phyloP scores from a whole-genome alignment of 2,329 filamentous ascomycete genomes.

The Epichloe glyceriae region DNA sequence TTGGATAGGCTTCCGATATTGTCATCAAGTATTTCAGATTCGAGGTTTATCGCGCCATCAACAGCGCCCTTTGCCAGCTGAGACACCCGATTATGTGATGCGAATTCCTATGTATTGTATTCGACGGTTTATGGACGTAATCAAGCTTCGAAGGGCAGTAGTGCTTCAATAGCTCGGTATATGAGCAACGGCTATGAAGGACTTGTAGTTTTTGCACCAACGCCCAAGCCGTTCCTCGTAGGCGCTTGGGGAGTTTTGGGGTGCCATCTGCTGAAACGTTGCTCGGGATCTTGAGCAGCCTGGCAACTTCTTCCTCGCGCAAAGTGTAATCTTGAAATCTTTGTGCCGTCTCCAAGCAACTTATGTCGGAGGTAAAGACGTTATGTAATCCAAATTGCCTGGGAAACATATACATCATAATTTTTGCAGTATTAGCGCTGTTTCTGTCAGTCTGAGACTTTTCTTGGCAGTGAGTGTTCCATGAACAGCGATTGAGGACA shows the following conservation, averaged over 20 bases:
- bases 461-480: not conserved
- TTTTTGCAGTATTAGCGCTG: conserved; percentile 44
- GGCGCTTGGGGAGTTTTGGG: conserved; percentile 45
- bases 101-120: not conserved
- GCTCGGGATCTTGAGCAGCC: conserved; percentile 11
- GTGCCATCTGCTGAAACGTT: conserved; percentile 5
- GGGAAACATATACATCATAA: conserved; percentile 91
- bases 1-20: not conserved
- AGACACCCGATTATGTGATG: not conserved
- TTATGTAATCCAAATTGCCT: conserved; percentile 84
- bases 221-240: conserved; percentile 47
- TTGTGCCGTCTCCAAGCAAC: conserved; percentile 54
- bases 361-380: conserved; percentile 63
- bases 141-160: conserved; percentile 54
- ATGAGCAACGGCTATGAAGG: conserved; percentile 63
- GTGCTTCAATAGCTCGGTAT: conserved; percentile 62
- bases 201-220: conserved; percentile 58
- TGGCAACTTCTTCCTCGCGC: conserved; percentile 66
- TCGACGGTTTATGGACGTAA: not conserved
- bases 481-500: conserved; percentile 59
- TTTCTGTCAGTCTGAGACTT: conserved; percentile 1
- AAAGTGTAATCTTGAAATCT: conserved; percentile 74
- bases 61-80: not conserved
- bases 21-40: not conserved
- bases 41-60: not conserved